Evolutionary conservation across 805 yeast genomes (phyloP).

Genomic region (Barnettozyma populi): DNA sequence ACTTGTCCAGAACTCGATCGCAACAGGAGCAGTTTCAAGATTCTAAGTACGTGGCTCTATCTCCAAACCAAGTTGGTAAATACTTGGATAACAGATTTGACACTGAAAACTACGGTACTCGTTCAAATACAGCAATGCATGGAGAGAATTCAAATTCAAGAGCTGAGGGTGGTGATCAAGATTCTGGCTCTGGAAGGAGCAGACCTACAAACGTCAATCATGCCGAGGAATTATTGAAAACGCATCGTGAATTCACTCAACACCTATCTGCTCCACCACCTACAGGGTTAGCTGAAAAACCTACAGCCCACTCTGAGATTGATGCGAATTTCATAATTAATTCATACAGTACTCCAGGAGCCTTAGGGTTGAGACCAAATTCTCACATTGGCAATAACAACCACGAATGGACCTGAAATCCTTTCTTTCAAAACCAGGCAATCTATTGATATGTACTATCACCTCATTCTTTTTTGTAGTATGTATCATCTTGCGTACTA

Average conservation of each 20-base stretch:
- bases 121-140: not conserved
- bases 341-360: conserved; percentile 20
- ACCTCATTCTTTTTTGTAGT: too few species aligned
- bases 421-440: too few species aligned
- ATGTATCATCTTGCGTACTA: too few species aligned
- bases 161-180: not conserved
- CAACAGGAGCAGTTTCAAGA: conserved; percentile 1
- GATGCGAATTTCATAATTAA: conserved; percentile 14
- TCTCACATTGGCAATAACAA: conserved; percentile 9
- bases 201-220: conserved; percentile 1
- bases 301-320: not conserved
- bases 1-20: not conserved
- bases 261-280: not conserved
- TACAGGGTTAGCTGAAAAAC: not conserved
- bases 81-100: conserved; percentile 10
- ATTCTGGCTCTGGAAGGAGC: not conserved
- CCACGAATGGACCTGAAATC: conserved; percentile 19
- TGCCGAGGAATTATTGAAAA: not conserved
- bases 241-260: conserved; percentile 1
- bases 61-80: conserved; percentile 18
- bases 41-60: conserved; percentile 12
- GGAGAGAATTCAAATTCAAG: not conserved
- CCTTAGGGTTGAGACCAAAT: conserved; percentile 14
- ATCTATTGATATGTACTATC: not conserved
- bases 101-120: not conserved